Percentiles rank a stretch among this genome's conserved stretches.
Conservation (phyloP, 208 protist genomes). For the Naegleria lovaniensis region DNA sequence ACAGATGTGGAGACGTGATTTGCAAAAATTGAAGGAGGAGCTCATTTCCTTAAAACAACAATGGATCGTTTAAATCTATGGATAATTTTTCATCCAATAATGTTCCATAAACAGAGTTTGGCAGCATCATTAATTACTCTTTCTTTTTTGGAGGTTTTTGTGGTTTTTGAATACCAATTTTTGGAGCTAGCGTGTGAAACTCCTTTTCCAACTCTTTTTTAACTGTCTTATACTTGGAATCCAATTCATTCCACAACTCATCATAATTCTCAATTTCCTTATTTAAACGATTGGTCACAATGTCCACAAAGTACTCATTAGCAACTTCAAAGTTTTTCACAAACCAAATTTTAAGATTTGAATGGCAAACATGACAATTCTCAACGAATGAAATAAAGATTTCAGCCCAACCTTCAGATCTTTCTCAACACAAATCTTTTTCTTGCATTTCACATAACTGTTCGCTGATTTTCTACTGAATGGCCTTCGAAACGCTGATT, state of each 20-base stretch:
- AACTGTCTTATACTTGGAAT: not conserved
- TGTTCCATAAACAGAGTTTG: too few relatives aligned
- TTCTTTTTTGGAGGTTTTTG: too few relatives aligned
- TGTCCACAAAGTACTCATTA: not conserved
- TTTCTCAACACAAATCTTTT: not conserved
- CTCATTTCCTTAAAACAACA: not conserved
- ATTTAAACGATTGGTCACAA: not conserved
- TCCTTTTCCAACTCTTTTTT: not conserved
- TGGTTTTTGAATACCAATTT: not conserved
- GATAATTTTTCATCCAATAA: too few relatives aligned
- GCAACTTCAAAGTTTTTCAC: not conserved
- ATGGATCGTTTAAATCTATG: not conserved
- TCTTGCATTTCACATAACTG: not conserved
- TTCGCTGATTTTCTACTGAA: not conserved
- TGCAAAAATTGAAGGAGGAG: not conserved
- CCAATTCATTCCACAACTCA: not conserved
- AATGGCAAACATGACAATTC: not conserved
- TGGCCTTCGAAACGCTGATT: not conserved
- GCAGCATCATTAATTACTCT: too few relatives aligned
- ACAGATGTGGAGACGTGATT: slow-evolving; percentile 20
- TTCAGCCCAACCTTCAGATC: not conserved
- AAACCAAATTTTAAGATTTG: not conserved
- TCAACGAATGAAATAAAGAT: not conserved
- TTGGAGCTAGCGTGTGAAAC: not conserved
- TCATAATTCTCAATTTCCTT: not conserved